Evolutionary conservation across 345 rosid species (phyloP).

Genomic region (Lumnitzera racemosa): DNA sequence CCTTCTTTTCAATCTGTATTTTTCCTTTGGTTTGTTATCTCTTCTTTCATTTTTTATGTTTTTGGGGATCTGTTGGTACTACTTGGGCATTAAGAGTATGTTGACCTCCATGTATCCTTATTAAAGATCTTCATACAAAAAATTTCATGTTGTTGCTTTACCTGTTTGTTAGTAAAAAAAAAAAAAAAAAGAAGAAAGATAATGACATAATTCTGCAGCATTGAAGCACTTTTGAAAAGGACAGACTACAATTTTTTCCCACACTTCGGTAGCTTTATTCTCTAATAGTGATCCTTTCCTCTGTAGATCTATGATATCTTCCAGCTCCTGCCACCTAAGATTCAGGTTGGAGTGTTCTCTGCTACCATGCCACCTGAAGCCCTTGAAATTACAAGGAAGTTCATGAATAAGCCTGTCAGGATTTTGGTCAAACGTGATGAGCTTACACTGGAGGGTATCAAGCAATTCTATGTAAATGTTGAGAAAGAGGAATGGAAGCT

Average conservation of each 20-base stretch:
- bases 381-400: slow-evolving; percentile 86
- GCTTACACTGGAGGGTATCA: slow-evolving; percentile 90
- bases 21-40: not conserved
- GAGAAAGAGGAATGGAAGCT: slow-evolving; percentile 91
- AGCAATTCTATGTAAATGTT: slow-evolving; percentile 73
- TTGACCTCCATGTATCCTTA: no score
- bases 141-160: no score
- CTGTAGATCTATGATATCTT: slow-evolving; percentile 79
- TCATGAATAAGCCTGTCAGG: slow-evolving; percentile 88
- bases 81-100: no score
- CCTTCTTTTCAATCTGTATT: not conserved
- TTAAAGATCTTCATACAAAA: no score
- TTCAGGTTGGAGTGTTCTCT: slow-evolving; percentile 88
- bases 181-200: no score
- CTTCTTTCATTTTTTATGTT: no score
- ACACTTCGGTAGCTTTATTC: no score
- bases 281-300: not conserved
- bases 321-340: slow-evolving; percentile 72
- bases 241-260: no score
- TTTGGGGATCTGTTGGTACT: no score
- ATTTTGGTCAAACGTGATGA: slow-evolving; percentile 88
- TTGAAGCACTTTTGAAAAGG: no score
- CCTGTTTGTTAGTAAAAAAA: no score
- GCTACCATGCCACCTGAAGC: slow-evolving; percentile 99
- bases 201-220: no score